Percentiles rank a stretch among this genome's conserved stretches.
phyloP scores from a whole-genome alignment of 2,329 filamentous ascomycete species.

The Pseudopyricularia cyperi region DNA sequence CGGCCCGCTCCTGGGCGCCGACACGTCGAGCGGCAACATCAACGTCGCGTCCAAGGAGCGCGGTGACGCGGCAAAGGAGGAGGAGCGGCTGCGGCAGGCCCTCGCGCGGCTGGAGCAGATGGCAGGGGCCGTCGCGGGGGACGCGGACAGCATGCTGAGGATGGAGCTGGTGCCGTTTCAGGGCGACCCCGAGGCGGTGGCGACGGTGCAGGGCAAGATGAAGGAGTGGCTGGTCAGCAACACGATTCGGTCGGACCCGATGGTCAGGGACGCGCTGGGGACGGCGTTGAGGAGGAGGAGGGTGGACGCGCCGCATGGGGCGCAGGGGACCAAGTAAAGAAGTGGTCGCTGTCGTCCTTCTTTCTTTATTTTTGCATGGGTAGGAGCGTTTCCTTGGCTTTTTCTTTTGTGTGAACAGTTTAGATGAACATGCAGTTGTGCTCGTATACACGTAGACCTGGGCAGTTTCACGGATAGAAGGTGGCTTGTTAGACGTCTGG shows the following conservation, averaged over 20 bases:
- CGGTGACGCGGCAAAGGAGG: conserved; percentile 27
- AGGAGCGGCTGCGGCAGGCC: conserved; percentile 39
- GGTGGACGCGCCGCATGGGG: conserved; percentile 48
- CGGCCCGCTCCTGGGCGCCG: conserved; percentile 47
- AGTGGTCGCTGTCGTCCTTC: background rate
- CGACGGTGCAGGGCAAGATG: conserved; percentile 56
- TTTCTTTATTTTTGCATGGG: background rate
- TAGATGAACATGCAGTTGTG: too few relatives aligned
- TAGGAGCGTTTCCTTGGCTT: too few relatives aligned
- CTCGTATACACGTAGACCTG: too few relatives aligned
- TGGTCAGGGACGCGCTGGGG: conserved; percentile 70
- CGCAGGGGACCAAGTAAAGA: conserved; percentile 33
- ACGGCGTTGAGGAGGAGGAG: conserved; percentile 51
- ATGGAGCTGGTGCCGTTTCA: conserved; percentile 73
- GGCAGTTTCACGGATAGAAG: too few relatives aligned
- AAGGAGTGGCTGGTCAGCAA: conserved; percentile 84
- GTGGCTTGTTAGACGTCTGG: too few relatives aligned
- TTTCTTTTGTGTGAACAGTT: too few relatives aligned
- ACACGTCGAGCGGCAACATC: conserved; percentile 14
- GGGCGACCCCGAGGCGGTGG: conserved; percentile 52
- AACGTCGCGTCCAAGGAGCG: conserved; percentile 14
- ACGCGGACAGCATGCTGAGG: conserved; percentile 56
- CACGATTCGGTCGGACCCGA: conserved; percentile 63
- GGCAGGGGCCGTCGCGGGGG: conserved; percentile 48
- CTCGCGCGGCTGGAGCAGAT: conserved; percentile 54